Percentiles rank a stretch among this genome's conserved stretches.
Conservation (phyloP, 2,329 filamentous ascomycete species). For the Pseudopyrenochaeta lycopersici region DNA sequence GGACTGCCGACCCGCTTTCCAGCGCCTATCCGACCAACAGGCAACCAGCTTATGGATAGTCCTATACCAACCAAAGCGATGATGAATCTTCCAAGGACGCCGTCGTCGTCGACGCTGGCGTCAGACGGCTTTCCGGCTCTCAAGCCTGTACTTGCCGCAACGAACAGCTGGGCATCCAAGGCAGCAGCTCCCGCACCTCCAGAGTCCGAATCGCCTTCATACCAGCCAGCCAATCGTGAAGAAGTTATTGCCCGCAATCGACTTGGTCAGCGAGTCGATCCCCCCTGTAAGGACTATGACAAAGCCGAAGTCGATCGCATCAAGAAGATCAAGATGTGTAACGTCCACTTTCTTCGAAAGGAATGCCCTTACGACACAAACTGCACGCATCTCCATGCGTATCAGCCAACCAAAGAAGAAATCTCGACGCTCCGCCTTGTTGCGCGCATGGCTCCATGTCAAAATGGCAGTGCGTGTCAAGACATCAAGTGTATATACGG, state of each 20-base stretch:
- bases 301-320: slow-evolving; percentile 66
- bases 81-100: slow-evolving; percentile 29
- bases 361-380: slow-evolving; percentile 64
- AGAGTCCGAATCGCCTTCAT: slow-evolving; percentile 20
- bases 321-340: slow-evolving; percentile 71
- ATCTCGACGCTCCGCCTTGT: slow-evolving; percentile 64
- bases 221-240: slow-evolving; percentile 37
- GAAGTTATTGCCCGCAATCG: slow-evolving; percentile 65
- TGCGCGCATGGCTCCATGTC: slow-evolving; percentile 70
- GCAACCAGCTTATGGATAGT: slow-evolving; percentile 24
- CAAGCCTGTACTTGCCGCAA: slow-evolving; percentile 11
- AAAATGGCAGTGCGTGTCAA: slow-evolving; percentile 65
- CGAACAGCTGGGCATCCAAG: slow-evolving; percentile 44
- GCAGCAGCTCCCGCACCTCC: slow-evolving; percentile 47
- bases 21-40: slow-evolving; percentile 11
- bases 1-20: slow-evolving; percentile 41
- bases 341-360: slow-evolving; percentile 66
- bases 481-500: slow-evolving; percentile 71
- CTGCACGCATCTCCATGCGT: slow-evolving; percentile 66
- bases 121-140: slow-evolving; percentile 23
- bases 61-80: slow-evolving; percentile 18
- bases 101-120: slow-evolving; percentile 40
- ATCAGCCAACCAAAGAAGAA: slow-evolving; percentile 63
- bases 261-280: slow-evolving; percentile 67
- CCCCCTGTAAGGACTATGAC: slow-evolving; percentile 59